Evolutionary conservation across 73 alveolate genomes (phyloP).

Genomic region (Symbiodinium natans): DNA sequence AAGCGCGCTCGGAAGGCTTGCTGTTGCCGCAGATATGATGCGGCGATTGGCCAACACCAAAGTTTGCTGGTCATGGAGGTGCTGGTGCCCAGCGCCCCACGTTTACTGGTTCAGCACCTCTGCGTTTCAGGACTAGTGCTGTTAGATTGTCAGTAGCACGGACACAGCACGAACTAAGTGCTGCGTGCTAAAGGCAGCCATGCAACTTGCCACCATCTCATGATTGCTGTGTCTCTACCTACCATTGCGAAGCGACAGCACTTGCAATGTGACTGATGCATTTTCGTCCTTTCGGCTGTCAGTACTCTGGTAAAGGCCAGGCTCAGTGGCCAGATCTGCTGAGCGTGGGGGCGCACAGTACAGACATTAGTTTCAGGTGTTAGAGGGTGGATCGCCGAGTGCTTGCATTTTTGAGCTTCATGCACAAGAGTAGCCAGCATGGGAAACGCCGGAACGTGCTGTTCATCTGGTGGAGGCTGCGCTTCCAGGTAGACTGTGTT

Average conservation of each 20-base stretch:
- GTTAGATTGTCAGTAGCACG: too few relatives aligned
- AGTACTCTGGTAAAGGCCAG: not conserved
- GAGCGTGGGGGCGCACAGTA: not conserved
- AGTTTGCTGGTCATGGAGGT: conserved; percentile 7
- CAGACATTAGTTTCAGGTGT: too few relatives aligned
- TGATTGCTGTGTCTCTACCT: too few relatives aligned
- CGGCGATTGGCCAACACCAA: not conserved
- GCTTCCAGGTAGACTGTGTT: too few relatives aligned
- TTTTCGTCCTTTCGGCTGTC: not conserved
- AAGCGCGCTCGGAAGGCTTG: not conserved
- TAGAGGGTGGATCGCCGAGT: too few relatives aligned
- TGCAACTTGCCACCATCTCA: too few relatives aligned
- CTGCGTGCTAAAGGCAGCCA: too few relatives aligned
- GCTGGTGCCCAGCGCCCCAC: not conserved
- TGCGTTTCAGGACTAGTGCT: not conserved
- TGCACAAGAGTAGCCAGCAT: conserved; percentile 3
- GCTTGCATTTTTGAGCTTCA: too few relatives aligned
- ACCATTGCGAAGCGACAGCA: too few relatives aligned
- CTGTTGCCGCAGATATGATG: not conserved
- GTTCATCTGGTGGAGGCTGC: conserved; percentile 6
- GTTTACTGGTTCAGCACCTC: conserved; percentile 15
- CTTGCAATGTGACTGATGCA: too few relatives aligned
- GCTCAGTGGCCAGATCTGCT: not conserved
- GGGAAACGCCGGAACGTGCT: conserved; percentile 10
- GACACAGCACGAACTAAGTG: too few relatives aligned